These are phyloP conservation scores for Naganishia friedmannii DNA, from an alignment of 768 basidiomycete genomes.

Conservation along the genomic window DNA sequence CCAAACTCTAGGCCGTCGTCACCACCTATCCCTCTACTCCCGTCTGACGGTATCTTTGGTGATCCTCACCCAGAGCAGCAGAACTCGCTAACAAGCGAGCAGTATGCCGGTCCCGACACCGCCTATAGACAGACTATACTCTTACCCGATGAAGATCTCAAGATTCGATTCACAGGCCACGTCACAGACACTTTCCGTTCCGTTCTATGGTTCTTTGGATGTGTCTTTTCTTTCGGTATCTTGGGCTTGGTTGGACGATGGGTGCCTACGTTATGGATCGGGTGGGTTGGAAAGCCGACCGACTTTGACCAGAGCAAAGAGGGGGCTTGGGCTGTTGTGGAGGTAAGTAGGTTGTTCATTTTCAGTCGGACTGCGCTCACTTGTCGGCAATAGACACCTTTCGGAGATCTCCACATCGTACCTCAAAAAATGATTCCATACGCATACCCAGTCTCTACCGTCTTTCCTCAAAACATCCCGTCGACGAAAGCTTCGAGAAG, in stretches of 20 bases:
- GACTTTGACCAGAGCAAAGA: slow-evolving; percentile 68
- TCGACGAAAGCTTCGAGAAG: slow-evolving; percentile 1
- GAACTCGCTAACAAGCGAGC: slow-evolving; percentile 35
- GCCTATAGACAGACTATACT: slow-evolving; percentile 69
- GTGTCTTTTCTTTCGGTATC: slow-evolving; percentile 66
- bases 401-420: slow-evolving; percentile 75
- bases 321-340: slow-evolving; percentile 71
- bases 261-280: slow-evolving; percentile 88
- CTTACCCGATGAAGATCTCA: slow-evolving; percentile 83
- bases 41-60: slow-evolving; percentile 49
- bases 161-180: slow-evolving; percentile 82
- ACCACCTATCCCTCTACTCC: slow-evolving; percentile 47
- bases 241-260: slow-evolving; percentile 83
- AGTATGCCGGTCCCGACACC: slow-evolving; percentile 15
- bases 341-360: slow-evolving; percentile 61
- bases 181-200: slow-evolving; percentile 64
- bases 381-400: slow-evolving; percentile 63
- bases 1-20: slow-evolving; percentile 51
- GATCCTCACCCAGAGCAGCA: slow-evolving; percentile 36
- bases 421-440: slow-evolving; percentile 68
- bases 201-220: slow-evolving; percentile 68
- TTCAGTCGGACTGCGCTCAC: not conserved
- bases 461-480: slow-evolving; percentile 60
- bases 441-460: slow-evolving; percentile 73
- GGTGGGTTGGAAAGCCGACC: slow-evolving; percentile 76